phyloP scores from a whole-genome alignment of 306 rosid genomes.

The Arachis hypogaea region DNA sequence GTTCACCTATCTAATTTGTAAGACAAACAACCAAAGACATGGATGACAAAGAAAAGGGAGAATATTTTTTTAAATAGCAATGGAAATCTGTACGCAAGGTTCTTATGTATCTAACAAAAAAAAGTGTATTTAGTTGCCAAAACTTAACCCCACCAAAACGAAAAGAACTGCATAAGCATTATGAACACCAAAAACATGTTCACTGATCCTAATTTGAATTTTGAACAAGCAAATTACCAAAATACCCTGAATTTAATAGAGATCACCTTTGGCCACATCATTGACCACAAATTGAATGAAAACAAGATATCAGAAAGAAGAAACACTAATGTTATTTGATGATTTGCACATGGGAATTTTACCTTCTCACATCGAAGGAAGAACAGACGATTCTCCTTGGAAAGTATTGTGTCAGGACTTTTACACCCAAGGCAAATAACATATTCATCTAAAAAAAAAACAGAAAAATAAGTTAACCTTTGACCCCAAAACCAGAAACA shows the following conservation, averaged over 20 bases:
- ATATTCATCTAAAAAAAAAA: conserved; percentile 69
- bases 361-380: conserved; percentile 97
- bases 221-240: neutral
- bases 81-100: neutral
- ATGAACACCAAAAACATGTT: neutral
- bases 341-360: conserved; percentile 21
- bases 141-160: neutral
- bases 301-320: neutral
- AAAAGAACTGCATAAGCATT: neutral
- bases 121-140: neutral
- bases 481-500: neutral
- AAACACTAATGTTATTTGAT: neutral
- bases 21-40: neutral
- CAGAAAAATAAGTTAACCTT: conserved; percentile 4
- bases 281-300: neutral
- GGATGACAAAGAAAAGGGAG: no score
- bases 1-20: neutral
- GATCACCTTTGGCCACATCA: conserved; percentile 2
- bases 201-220: neutral
- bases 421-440: conserved; percentile 86
- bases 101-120: neutral
- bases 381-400: conserved; percentile 92
- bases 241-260: conserved; percentile 7
- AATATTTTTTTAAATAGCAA: neutral
- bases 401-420: conserved; percentile 91